phyloP scores from a whole-genome alignment of 2,329 filamentous ascomycete species.

The Stenocarpella maydis region DNA sequence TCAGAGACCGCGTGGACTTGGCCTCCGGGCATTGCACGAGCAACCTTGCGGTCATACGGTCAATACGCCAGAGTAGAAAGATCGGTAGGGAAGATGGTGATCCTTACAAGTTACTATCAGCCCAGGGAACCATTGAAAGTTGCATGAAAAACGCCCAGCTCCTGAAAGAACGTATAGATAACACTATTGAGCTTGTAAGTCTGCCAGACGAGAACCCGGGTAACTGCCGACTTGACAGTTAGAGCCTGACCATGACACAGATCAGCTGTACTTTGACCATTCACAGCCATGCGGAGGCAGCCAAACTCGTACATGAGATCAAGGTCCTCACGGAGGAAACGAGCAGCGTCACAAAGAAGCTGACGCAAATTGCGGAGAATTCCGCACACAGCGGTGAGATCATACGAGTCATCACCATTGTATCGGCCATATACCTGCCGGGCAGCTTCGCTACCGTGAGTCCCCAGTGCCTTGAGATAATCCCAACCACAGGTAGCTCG shows the following conservation, averaged over 20 bases:
- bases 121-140: conserved; percentile 2
- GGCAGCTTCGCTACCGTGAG: conserved; percentile 40
- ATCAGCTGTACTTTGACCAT: conserved; percentile 34
- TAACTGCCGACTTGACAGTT: background rate
- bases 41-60: conserved; percentile 27
- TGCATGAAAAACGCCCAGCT: conserved; percentile 23
- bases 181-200: conserved; percentile 34
- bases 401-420: conserved; percentile 40
- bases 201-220: rapidly evolving
- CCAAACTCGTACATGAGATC: conserved; percentile 34
- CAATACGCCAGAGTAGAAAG: conserved; percentile 11
- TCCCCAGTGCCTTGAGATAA: background rate
- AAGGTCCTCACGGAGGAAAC: conserved; percentile 36
- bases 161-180: conserved; percentile 31
- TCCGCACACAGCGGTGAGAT: conserved; percentile 40
- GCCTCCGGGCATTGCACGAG: conserved; percentile 28
- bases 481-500: too few species aligned
- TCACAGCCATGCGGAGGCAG: conserved; percentile 30
- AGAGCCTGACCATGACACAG: background rate
- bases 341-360: conserved; percentile 36
- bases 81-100: background rate
- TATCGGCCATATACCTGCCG: conserved; percentile 41
- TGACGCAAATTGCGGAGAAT: conserved; percentile 39
- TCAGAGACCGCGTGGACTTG: conserved; percentile 25
- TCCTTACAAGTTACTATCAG: background rate